Evolutionary conservation across 2,329 filamentous ascomycete genomes (phyloP), one percentile per base, ranked within the genome.

Genomic region (Trichoderma sp.): DNA sequence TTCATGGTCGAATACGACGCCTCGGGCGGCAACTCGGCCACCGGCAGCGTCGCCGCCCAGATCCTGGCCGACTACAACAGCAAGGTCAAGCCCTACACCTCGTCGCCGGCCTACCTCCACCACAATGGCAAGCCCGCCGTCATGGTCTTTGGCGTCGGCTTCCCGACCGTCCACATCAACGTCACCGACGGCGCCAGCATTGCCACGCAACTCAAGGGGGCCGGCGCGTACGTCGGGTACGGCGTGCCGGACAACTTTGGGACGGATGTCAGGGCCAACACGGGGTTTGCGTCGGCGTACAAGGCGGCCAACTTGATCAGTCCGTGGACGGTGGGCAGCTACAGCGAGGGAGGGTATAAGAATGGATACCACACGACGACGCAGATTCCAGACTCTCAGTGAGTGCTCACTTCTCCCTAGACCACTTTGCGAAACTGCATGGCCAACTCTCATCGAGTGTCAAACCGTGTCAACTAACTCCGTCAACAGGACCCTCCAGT

Each of bases 1-100:
- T 64, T 64, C 45, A 64, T 64, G 4, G 62, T 64, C 14, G 62
- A 64, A 21, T 64, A 64, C n/a, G 62, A 64, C 54, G 62, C 50
- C 9, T 64, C 62, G 1, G 62, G 62, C 7, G 62, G 62, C 21
- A 58, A 64, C 34, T 58, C 52, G 21, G 47, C 62, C n/a, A 15
- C 52, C n/a, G 34, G 21, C 52, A 64, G 62, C 26, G 52, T 58
- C 19, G 62, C 62, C 21, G 28, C 34, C n/a, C 2, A 7, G 3
- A 54, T 64, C 19, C 45, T 64, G 3, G 62, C 62, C 45, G 62
- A 64, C 52, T 64, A 64, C 62, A 64, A 64, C 62, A 44, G 44
- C n/a, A 48, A 50, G 10, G 41, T 64, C 21, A 64, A 64, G 34
- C 34, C 44, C 3, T 64, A 50, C 62, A 64, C 62, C 2, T 57